Evolutionary conservation across 768 basidiomycete genomes (phyloP).

Genomic region (Leccinellum albellum): DNA sequence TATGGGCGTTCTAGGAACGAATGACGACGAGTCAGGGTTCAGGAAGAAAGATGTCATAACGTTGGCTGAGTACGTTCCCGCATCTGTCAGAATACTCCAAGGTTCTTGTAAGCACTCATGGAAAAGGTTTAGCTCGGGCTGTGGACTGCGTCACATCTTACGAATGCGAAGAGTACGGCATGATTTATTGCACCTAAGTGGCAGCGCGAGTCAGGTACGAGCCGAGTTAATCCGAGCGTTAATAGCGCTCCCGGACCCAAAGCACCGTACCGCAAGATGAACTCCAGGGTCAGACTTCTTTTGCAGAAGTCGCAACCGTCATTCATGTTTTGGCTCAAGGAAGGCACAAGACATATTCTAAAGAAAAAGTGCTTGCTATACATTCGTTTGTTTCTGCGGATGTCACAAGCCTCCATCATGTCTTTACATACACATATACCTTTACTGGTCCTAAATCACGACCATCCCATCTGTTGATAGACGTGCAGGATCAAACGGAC

Average conservation of each 20-base stretch:
- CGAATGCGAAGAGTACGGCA: not conserved
- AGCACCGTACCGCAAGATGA: slow-evolving; percentile 13
- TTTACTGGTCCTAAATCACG: slow-evolving; percentile 5
- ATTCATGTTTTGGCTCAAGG: not conserved
- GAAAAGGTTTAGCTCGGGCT: not conserved
- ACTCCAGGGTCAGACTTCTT: slow-evolving; percentile 3
- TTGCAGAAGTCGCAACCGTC: not conserved
- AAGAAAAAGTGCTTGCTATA: not conserved
- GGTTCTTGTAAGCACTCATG: not conserved
- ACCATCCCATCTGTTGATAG: slow-evolving; percentile 15
- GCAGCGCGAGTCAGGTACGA: not conserved
- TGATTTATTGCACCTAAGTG: not conserved
- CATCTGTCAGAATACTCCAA: not conserved
- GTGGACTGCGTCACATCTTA: not conserved
- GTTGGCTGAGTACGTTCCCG: not conserved
- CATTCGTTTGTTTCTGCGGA: not conserved
- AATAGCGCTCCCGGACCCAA: slow-evolving; percentile 10
- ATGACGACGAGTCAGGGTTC: not conserved
- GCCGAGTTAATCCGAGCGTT: slow-evolving; percentile 12
- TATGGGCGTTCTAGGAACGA: slow-evolving; percentile 4
- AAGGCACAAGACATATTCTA: slow-evolving; percentile 2
- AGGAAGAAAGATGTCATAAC: not conserved
- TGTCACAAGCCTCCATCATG: not conserved
- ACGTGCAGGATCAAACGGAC: slow-evolving; percentile 11
- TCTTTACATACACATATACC: not conserved